These are phyloP conservation scores for Hygrophoropsis aurantiaca DNA, from an alignment of 768 basidiomycete genomes.

Conservation along the genomic window DNA sequence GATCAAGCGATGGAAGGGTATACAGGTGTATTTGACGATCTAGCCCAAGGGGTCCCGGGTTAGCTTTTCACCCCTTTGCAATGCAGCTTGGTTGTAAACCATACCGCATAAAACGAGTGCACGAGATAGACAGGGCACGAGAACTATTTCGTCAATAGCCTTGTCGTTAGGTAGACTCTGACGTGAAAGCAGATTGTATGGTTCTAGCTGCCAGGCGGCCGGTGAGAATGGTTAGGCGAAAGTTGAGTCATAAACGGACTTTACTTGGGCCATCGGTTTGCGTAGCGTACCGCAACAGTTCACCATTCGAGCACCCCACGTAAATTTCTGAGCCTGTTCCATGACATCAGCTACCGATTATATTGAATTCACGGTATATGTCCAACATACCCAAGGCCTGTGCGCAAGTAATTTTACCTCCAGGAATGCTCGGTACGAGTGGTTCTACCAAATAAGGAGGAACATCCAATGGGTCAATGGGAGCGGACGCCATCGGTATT, in stretches of 20 bases:
- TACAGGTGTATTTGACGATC: constrained; percentile 77
- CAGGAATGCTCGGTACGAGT: constrained; percentile 39
- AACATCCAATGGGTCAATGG: constrained; percentile 42
- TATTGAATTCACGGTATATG: constrained; percentile 4
- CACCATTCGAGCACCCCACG: constrained; percentile 82
- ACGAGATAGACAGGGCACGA: constrained; percentile 74
- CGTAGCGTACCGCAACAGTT: constrained; percentile 76
- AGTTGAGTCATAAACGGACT: constrained; percentile 29
- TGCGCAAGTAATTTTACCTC: constrained; percentile 36
- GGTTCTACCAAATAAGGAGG: constrained; percentile 62
- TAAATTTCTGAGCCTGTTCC: constrained; percentile 77
- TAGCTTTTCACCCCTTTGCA: too few relatives aligned
- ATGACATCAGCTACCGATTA: too few relatives aligned
- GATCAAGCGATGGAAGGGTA: constrained; percentile 77
- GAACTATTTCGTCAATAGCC: constrained; percentile 76
- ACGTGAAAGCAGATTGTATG: constrained; percentile 67
- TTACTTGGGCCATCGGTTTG: constrained; percentile 55
- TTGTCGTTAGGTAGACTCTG: constrained; percentile 69
- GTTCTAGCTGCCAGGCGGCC: constrained; percentile 42
- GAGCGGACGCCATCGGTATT: too few relatives aligned
- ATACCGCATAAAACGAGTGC: constrained; percentile 76
- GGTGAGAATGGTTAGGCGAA: neutral
- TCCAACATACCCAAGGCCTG: constrained; percentile 54
- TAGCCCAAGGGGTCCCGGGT: constrained; percentile 13
- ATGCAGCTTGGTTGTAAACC: constrained; percentile 16